Evolutionary conservation across 345 rosid species (phyloP).

Genomic region (Salix brachista): DNA sequence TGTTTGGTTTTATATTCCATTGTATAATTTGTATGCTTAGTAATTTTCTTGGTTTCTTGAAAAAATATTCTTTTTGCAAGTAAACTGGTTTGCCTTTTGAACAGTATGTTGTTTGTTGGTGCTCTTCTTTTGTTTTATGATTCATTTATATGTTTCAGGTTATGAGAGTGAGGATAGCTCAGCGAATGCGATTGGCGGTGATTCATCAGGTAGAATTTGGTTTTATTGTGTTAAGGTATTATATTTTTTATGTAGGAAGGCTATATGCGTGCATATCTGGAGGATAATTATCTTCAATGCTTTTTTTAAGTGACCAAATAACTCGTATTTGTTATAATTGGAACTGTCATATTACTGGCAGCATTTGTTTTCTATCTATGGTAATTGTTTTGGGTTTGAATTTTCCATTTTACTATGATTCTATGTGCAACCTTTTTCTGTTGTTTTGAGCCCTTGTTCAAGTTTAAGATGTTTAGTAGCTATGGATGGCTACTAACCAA

Average conservation of each 20-base stretch:
- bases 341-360: background rate
- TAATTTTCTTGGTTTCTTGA: background rate
- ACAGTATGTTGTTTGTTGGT: background rate
- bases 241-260: background rate
- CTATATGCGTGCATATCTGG: background rate
- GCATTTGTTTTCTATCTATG: background rate
- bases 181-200: constrained; percentile 36
- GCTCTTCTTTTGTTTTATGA: background rate
- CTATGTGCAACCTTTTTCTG: background rate
- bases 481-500: background rate
- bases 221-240: background rate
- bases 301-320: background rate
- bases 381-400: background rate
- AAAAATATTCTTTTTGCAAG: background rate
- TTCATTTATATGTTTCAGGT: constrained; percentile 32
- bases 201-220: constrained; percentile 35
- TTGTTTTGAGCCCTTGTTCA: background rate
- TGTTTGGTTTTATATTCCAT: background rate
- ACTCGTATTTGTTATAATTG: background rate
- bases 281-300: background rate
- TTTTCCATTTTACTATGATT: background rate
- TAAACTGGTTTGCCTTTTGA: background rate
- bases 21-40: background rate
- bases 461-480: background rate
- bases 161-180: constrained; percentile 60